Conservation (phyloP, 306 rosid species). For the Begonia peltatifolia region DNA sequence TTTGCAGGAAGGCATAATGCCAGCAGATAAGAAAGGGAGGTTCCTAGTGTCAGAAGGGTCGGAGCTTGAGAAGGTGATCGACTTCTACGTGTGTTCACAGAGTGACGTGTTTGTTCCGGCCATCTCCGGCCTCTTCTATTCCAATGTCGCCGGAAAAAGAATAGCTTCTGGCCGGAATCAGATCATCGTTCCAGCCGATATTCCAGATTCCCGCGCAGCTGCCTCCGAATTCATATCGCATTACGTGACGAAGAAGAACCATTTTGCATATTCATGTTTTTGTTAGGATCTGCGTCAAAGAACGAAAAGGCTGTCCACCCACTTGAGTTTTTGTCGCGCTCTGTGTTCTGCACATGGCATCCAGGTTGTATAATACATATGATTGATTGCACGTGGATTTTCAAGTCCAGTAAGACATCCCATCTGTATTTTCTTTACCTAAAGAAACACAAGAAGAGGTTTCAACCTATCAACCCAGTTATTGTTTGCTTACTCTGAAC, state of each 20-base stretch:
- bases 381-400: too few species aligned
- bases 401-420: too few species aligned
- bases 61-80: constrained; percentile 75
- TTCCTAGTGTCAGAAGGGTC: constrained; percentile 55
- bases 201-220: constrained; percentile 47
- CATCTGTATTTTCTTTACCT: too few species aligned
- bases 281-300: constrained; percentile 24
- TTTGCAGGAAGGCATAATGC: constrained; percentile 78
- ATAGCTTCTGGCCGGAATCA: constrained; percentile 64
- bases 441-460: too few species aligned
- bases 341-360: too few species aligned
- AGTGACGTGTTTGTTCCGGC: constrained; percentile 87
- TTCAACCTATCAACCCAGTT: too few species aligned
- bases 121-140: constrained; percentile 83
- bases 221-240: constrained; percentile 60
- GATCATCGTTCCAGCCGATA: constrained; percentile 65
- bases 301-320: too few species aligned
- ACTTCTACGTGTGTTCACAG: constrained; percentile 60
- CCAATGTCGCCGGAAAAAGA: constrained; percentile 92
- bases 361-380: too few species aligned
- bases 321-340: too few species aligned
- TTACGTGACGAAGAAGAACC: constrained; percentile 79
- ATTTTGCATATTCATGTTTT: constrained; percentile 85
- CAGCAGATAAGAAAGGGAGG: constrained; percentile 73
- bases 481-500: too few species aligned